Evolutionary conservation across 2,329 filamentous ascomycete species (phyloP).

Genomic region (Penicillium sp.): DNA sequence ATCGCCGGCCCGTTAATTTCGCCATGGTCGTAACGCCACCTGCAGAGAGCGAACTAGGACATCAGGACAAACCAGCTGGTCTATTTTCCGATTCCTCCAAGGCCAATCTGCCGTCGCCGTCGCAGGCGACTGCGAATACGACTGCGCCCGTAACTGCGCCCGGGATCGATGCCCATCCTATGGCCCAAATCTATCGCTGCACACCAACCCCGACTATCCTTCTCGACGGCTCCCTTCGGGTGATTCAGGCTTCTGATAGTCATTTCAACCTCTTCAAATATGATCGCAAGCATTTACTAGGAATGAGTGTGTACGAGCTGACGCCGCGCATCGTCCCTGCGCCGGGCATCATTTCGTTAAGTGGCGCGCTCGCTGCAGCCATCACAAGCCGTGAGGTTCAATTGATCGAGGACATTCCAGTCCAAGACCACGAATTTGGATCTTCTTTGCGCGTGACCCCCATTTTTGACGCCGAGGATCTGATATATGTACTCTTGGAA

Average conservation of each 20-base stretch:
- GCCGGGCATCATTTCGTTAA: conserved; percentile 36
- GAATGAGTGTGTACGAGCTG: conserved; percentile 41
- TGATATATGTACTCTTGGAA: conserved; percentile 47
- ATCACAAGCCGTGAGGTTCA: conserved; percentile 36
- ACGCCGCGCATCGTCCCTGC: conserved; percentile 33
- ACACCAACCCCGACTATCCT: conserved; percentile 41
- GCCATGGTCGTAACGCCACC: conserved; percentile 26
- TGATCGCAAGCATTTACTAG: conserved; percentile 36
- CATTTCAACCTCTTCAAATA: conserved; percentile 37
- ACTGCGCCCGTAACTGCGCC: not conserved
- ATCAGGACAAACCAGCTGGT: conserved; percentile 1
- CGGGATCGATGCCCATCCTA: conserved; percentile 7
- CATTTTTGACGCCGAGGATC: conserved; percentile 38
- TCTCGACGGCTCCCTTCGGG: conserved; percentile 35
- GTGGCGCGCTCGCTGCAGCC: conserved; percentile 38
- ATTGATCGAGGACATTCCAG: conserved; percentile 31
- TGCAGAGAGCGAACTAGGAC: conserved; percentile 15
- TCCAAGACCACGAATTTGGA: conserved; percentile 11
- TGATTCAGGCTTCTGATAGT: conserved; percentile 47
- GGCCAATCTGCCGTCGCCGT: not conserved
- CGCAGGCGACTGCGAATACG: not conserved
- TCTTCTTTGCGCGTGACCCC: conserved; percentile 42
- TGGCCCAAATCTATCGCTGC: conserved; percentile 27
- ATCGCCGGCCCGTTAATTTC: conserved; percentile 19
- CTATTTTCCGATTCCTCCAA: not conserved